Evolutionary conservation across 73 alveolate genomes (phyloP).

Genomic region (Tetrahymena thermophila): DNA sequence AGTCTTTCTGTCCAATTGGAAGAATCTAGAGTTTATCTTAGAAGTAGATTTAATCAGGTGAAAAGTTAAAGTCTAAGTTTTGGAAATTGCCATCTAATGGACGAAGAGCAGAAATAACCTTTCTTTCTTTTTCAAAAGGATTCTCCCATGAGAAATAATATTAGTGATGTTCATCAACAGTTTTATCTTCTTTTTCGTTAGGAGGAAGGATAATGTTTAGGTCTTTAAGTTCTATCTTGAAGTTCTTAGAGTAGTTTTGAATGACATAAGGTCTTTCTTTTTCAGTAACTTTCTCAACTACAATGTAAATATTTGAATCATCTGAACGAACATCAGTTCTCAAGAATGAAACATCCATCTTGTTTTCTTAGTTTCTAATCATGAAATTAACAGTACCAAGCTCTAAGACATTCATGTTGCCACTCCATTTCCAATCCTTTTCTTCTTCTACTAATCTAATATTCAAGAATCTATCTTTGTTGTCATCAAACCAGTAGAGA

Average conservation of each 20-base stretch:
- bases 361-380: not conserved
- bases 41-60: not conserved
- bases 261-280: slow-evolving; percentile 21
- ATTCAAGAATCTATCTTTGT: not conserved
- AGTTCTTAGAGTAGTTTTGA: not conserved
- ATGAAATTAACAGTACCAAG: slow-evolving; percentile 5
- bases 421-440: slow-evolving; percentile 5
- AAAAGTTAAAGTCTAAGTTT: not conserved
- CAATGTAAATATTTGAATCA: slow-evolving; percentile 5
- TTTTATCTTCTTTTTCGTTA: not conserved
- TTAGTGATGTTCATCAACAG: not conserved
- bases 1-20: not conserved
- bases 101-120: not conserved
- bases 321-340: slow-evolving; percentile 23
- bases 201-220: not conserved
- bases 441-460: not conserved
- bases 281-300: not conserved
- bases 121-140: not conserved
- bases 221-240: slow-evolving; percentile 6
- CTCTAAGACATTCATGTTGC: not conserved
- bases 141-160: not conserved
- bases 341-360: not conserved
- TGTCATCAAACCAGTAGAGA: not conserved
- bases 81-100: not conserved
- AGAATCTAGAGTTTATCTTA: not conserved